These are phyloP conservation scores for Ormosia emarginata DNA, from an alignment of 306 rosid genomes.

Conservation along the genomic window DNA sequence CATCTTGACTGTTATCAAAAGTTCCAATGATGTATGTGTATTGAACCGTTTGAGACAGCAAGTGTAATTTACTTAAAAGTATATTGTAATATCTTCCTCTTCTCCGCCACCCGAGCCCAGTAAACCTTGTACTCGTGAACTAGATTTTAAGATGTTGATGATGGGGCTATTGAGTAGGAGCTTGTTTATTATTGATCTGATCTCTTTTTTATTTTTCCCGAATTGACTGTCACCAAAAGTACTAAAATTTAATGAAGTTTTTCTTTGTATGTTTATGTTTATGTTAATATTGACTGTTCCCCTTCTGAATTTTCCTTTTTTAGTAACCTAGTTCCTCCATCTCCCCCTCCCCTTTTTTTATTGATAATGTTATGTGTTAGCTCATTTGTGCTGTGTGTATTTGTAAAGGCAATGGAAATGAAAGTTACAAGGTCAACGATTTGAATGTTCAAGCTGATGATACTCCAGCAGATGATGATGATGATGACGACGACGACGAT, in stretches of 20 bases:
- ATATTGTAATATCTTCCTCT: neutral
- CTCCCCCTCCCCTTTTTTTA: neutral
- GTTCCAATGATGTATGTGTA: too few relatives aligned
- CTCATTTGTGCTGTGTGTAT: neutral
- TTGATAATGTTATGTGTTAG: neutral
- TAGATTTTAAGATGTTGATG: neutral
- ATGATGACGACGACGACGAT: slow-evolving; percentile 54
- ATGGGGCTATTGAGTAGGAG: neutral
- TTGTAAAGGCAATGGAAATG: slow-evolving; percentile 54
- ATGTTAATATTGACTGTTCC: neutral
- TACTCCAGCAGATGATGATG: slow-evolving; percentile 56
- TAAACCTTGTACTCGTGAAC: neutral
- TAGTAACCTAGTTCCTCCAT: neutral
- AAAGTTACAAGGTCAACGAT: slow-evolving; percentile 65
- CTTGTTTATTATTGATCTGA: neutral
- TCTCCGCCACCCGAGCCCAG: neutral
- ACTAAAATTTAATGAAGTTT: neutral
- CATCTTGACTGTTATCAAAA: too few relatives aligned
- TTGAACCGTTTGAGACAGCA: neutral
- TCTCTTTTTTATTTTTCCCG: neutral
- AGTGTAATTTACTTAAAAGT: neutral
- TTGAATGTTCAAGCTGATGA: slow-evolving; percentile 78
- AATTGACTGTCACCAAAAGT: neutral
- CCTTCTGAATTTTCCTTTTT: neutral
- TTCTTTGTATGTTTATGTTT: neutral